These are phyloP conservation scores for Ascochyta rabiei DNA, from an alignment of 2,329 filamentous ascomycete genomes.

Conservation along the genomic window DNA sequence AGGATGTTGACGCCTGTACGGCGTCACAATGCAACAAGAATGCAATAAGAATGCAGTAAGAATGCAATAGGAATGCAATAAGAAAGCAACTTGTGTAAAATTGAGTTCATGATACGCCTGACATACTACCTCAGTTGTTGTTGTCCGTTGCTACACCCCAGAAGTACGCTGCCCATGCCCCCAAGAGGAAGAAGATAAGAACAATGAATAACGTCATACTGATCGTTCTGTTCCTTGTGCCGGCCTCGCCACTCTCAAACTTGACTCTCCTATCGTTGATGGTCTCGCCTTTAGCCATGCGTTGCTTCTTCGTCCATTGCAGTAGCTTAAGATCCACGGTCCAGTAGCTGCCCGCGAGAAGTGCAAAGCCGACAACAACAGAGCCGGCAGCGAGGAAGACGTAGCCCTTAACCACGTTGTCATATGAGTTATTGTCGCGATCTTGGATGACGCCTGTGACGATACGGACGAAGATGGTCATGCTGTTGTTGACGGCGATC, in stretches of 20 bases:
- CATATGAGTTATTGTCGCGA: conserved; percentile 61
- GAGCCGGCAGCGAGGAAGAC: conserved; percentile 60
- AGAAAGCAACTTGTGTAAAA: too few species aligned
- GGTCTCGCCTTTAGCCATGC: conserved; percentile 53
- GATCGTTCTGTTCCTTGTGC: conserved; percentile 46
- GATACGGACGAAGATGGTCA: conserved; percentile 66
- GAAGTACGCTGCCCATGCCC: conserved; percentile 63
- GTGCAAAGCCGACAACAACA: conserved; percentile 51
- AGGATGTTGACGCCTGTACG: too few species aligned
- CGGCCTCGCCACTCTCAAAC: conserved; percentile 44
- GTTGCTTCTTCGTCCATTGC: conserved; percentile 65
- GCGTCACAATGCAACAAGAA: too few species aligned
- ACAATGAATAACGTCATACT: conserved; percentile 53
- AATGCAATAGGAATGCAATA: too few species aligned
- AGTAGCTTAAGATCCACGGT: conserved; percentile 56
- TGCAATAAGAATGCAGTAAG: background rate
- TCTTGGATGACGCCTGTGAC: conserved; percentile 66
- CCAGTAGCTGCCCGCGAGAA: conserved; percentile 50
- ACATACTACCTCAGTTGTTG: conserved; percentile 14
- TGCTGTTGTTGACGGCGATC: conserved; percentile 67
- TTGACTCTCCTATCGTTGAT: conserved; percentile 53
- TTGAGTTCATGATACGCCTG: too few species aligned
- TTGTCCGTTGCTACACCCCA: conserved; percentile 65
- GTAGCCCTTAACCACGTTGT: conserved; percentile 62
- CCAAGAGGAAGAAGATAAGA: conserved; percentile 56